phyloP scores from a whole-genome alignment of 306 rosid genomes.

The Castanea mollissima region DNA sequence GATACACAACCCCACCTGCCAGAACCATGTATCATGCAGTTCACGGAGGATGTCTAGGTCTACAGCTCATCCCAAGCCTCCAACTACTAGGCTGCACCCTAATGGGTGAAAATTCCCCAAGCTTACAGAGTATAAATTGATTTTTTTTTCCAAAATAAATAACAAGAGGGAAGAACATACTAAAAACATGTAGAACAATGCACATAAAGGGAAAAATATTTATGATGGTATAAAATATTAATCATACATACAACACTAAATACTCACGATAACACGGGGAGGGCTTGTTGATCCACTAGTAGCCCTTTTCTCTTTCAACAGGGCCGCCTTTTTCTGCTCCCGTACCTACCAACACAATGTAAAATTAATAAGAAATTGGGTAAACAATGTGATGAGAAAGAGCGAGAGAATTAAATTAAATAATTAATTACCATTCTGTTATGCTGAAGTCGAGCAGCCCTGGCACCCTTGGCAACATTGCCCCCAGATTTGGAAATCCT shows the following conservation, averaged over 20 bases:
- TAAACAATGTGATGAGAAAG: background rate
- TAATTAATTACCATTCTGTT: conserved; percentile 61
- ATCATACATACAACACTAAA: background rate
- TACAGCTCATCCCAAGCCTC: too few relatives aligned
- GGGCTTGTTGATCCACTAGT: conserved; percentile 69
- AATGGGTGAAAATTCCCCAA: too few relatives aligned
- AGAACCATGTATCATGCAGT: too few relatives aligned
- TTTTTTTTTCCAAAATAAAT: too few relatives aligned
- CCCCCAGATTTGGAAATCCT: conserved; percentile 45
- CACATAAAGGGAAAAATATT: background rate
- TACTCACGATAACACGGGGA: conserved; percentile 89
- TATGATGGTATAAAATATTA: background rate
- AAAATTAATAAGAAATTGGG: background rate
- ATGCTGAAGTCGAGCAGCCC: conserved; percentile 76
- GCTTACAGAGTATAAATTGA: too few relatives aligned
- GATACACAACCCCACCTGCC: too few relatives aligned
- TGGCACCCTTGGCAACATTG: conserved; percentile 67
- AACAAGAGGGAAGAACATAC: background rate
- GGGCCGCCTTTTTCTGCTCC: conserved; percentile 69
- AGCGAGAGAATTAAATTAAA: background rate
- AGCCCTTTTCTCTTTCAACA: conserved; percentile 84
- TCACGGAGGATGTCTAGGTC: too few relatives aligned
- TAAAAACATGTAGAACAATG: background rate
- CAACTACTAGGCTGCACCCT: too few relatives aligned
- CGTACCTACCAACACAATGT: conserved; percentile 48